Percentiles rank a stretch among this genome's conserved stretches.
These are phyloP conservation scores for Fusarium robinianum DNA, from an alignment of 2,329 filamentous ascomycete genomes.

Conservation along the genomic window DNA sequence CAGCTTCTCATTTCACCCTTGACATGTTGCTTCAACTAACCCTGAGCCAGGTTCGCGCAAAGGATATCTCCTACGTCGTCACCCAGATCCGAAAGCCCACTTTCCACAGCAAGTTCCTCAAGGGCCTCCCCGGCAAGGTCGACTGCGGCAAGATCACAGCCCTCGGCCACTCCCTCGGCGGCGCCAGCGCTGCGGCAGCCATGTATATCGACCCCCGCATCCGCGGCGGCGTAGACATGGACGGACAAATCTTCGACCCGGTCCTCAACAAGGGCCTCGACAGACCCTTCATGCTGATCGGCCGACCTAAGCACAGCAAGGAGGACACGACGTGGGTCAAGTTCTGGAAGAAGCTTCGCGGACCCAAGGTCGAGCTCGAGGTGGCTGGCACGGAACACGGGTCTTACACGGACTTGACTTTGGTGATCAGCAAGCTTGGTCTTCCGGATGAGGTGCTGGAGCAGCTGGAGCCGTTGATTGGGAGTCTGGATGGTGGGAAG, in stretches of 20 bases:
- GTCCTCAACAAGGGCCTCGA: conserved; percentile 36
- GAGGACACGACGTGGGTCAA: conserved; percentile 41
- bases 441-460: conserved; percentile 22
- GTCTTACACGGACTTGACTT: conserved; percentile 41
- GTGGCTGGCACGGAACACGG: conserved; percentile 38
- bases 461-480: conserved; percentile 2
- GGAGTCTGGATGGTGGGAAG: conserved; percentile 12
- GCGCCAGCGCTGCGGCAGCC: conserved; percentile 43
- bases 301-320: conserved; percentile 35
- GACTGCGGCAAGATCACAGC: conserved; percentile 39
- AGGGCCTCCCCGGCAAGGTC: conserved; percentile 30
- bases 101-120: conserved; percentile 20
- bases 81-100: conserved; percentile 37
- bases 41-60: conserved; percentile 37
- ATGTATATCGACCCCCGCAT: conserved; percentile 41
- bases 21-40: conserved; percentile 3
- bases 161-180: conserved; percentile 48
- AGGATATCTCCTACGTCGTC: conserved; percentile 46
- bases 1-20: fast-evolving
- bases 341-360: conserved; percentile 37
- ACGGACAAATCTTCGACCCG: conserved; percentile 44
- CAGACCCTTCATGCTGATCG: conserved; percentile 40
- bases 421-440: conserved; percentile 31
- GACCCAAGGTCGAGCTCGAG: conserved; percentile 30
- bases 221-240: conserved; percentile 46